Base-by-base conservation (phyloP, 148 eudicot species). In the Pharnaceum exiguum region DNA sequence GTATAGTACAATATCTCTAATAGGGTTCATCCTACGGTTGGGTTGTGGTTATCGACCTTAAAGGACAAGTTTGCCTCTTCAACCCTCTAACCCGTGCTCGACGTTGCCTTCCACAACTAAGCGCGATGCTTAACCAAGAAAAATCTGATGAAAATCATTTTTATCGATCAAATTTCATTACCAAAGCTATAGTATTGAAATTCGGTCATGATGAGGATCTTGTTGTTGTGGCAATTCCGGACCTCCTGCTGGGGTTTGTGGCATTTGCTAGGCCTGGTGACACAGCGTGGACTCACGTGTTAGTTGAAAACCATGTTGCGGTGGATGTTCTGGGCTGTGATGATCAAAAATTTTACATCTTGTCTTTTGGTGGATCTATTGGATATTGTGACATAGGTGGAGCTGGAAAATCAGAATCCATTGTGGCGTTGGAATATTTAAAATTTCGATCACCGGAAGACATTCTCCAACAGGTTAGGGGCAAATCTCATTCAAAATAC, bases 51-150 rank as follows among this genome's bases (percentile, higher is more conserved):
- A n/a, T n/a, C n/a, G n/a, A n/a, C n/a, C n/a, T n/a, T n/a, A n/a
- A n/a, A n/a, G n/a, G n/a, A n/a, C n/a, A n/a, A n/a, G n/a, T n/a
- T n/a, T n/a, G 8, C 38, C n/a, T 55, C 5, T 25, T 37, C 17
- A 55, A 55, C 46, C 59, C 59, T 4, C n/a, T 55, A 7, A 55
- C 59, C 29, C 36, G 38, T 8, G 30, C 46, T 55, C 40, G 46
- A 23, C 1, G 22, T 5, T 19, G 11, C 0, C 59, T 55, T 17
- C 59, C 59, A 5, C 30, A 44, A 12, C 29, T 10, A 21, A 1
- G 23, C n/a, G n/a, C n/a, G n/a, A n/a, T n/a, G n/a, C n/a, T n/a
- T n/a, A n/a, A n/a, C n/a, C n/a, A n/a, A n/a, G n/a, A n/a, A n/a
- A n/a, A n/a, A n/a, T n/a, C n/a, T n/a, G n/a, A n/a, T n/a, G n/a